Evolutionary conservation across 2,329 filamentous ascomycete species (phyloP).

Genomic region (Tolypocladium pustulatum): DNA sequence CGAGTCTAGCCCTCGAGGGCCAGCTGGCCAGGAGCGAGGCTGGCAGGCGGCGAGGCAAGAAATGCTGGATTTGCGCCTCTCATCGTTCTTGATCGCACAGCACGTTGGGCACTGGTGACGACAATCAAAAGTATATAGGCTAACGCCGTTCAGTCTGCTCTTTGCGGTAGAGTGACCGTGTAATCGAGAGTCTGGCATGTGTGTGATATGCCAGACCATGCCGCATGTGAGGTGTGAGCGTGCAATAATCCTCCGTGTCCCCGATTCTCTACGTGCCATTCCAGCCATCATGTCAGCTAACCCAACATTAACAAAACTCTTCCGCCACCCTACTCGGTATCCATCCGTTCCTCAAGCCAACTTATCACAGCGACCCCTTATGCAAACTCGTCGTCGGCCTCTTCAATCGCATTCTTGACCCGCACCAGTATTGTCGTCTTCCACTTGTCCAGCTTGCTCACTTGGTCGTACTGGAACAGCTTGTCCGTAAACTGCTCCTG

Average conservation of each 20-base stretch:
- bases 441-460: conserved; percentile 94
- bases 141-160: background rate
- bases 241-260: background rate
- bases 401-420: conserved; percentile 75
- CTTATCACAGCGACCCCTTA: conserved; percentile 9
- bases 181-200: background rate
- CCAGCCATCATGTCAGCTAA: background rate
- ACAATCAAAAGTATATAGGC: background rate
- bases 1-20: background rate
- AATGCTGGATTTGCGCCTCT: background rate
- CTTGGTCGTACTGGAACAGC: conserved; percentile 79
- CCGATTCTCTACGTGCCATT: background rate
- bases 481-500: conserved; percentile 79
- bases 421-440: conserved; percentile 79
- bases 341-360: background rate
- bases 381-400: conserved; percentile 32
- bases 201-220: background rate
- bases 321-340: background rate
- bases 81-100: background rate
- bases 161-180: background rate
- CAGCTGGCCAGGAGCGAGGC: background rate
- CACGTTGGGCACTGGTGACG: background rate
- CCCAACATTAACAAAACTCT: background rate
- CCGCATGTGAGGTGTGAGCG: background rate
- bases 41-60: background rate